phyloP scores from a whole-genome alignment of 345 rosid species.

The Citrus trifoliata region DNA sequence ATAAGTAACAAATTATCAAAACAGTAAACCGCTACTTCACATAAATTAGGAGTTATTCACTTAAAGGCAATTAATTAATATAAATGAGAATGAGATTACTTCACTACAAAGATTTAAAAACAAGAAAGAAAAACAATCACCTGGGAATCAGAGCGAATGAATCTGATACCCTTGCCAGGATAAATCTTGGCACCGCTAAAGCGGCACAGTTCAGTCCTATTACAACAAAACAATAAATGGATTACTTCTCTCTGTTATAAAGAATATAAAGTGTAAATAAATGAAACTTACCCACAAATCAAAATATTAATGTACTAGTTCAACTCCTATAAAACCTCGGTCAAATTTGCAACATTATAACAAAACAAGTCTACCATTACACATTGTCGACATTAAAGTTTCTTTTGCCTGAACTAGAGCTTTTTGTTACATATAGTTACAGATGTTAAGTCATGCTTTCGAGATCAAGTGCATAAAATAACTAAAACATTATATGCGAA shows the following conservation, averaged over 20 bases:
- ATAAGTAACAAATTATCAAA: neutral
- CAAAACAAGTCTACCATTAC: neutral
- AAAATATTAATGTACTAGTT: neutral
- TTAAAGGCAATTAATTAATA: neutral
- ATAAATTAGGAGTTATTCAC: neutral
- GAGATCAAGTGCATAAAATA: neutral
- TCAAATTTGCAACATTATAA: neutral
- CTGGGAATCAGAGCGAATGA: slow-evolving; percentile 73
- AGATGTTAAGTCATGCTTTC: neutral
- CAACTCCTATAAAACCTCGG: neutral
- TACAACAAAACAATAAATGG: neutral
- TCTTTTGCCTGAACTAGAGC: neutral
- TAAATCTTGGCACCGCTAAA: slow-evolving; percentile 75
- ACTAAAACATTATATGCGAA: neutral
- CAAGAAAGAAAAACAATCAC: slow-evolving; percentile 13
- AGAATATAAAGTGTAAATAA: neutral
- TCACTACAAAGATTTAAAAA: neutral
- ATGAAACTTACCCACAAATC: neutral
- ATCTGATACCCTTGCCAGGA: slow-evolving; percentile 72
- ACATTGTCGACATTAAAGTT: neutral
- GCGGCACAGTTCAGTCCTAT: slow-evolving; percentile 69
- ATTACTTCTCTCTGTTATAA: neutral
- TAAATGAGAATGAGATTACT: neutral
- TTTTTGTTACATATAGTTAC: neutral
- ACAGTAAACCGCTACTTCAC: too few species aligned